Evolutionary conservation across 495 filamentous ascomycete genomes (phyloP).

Genomic region (Neurospora terricola): DNA sequence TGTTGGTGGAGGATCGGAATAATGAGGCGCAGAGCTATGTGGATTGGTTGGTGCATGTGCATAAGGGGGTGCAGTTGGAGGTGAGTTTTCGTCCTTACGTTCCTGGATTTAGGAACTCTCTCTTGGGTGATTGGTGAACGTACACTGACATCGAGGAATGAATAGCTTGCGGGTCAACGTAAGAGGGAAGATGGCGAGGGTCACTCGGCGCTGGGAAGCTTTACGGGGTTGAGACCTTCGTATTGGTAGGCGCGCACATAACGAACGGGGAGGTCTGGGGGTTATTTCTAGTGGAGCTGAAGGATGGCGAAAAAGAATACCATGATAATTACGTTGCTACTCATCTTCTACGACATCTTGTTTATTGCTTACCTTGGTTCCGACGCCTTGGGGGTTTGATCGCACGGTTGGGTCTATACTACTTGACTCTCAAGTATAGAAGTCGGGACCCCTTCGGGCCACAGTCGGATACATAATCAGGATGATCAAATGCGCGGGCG

Average conservation of each 20-base stretch:
- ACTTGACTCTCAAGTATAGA: no score
- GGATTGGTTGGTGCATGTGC: slow-evolving; percentile 94
- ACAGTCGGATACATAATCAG: no score
- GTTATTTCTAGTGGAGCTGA: slow-evolving; percentile 1
- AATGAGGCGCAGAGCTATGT: slow-evolving; percentile 97
- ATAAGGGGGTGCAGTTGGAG: slow-evolving; percentile 86
- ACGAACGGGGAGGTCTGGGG: not conserved
- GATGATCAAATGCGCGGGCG: no score
- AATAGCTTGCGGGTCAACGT: slow-evolving; percentile 59
- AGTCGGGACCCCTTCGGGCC: no score
- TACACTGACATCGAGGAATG: not conserved
- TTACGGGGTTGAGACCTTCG: slow-evolving; percentile 60
- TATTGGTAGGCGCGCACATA: slow-evolving; percentile 45
- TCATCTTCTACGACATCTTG: not conserved
- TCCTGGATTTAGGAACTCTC: not conserved
- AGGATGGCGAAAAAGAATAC: not conserved
- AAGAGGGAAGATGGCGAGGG: slow-evolving; percentile 60
- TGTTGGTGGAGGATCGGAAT: slow-evolving; percentile 90
- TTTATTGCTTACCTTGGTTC: not conserved
- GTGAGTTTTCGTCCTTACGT: slow-evolving; percentile 21
- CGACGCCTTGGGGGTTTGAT: not conserved
- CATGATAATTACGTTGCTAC: not conserved
- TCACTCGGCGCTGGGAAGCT: slow-evolving; percentile 45
- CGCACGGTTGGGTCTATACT: not conserved
- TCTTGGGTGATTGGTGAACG: not conserved